phyloP scores from a whole-genome alignment of 148 eudicot species.

The Selenicereus undatus region DNA sequence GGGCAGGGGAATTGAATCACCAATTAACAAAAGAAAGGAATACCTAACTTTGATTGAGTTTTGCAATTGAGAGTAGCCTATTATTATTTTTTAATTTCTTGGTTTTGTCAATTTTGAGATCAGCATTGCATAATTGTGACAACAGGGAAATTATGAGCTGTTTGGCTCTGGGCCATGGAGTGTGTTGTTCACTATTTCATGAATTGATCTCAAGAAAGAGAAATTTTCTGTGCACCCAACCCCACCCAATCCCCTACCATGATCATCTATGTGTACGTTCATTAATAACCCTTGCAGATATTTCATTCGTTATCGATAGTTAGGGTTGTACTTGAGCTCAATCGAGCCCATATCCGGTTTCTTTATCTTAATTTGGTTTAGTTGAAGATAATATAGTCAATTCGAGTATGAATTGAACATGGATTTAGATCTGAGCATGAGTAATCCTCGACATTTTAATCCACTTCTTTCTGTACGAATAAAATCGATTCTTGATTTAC shows the following conservation, averaged over 20 bases:
- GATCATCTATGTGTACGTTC: too few species aligned
- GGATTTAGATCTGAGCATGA: too few species aligned
- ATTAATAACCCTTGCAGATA: too few species aligned
- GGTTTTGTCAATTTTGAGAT: constrained; percentile 2
- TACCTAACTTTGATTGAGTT: not conserved
- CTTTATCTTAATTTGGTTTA: too few species aligned
- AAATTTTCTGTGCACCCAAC: not conserved
- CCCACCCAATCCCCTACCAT: not conserved
- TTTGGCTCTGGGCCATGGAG: not conserved
- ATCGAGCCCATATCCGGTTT: too few species aligned
- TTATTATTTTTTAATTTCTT: not conserved
- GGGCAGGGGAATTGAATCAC: not conserved
- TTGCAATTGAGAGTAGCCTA: not conserved
- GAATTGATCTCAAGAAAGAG: not conserved
- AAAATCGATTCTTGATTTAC: too few species aligned
- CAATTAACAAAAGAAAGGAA: not conserved
- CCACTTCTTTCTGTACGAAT: too few species aligned
- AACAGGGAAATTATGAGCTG: not conserved
- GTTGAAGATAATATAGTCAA: too few species aligned
- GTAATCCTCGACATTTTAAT: too few species aligned
- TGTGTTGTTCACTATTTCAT: not conserved
- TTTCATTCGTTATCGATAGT: too few species aligned
- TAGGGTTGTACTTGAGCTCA: too few species aligned
- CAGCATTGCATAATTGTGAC: constrained; percentile 1
- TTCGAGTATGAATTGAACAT: too few species aligned